Percentiles rank a stretch among this genome's conserved stretches.
phyloP scores from a whole-genome alignment of 768 basidiomycete species.

The Sistotremastrum niveocremeum region DNA sequence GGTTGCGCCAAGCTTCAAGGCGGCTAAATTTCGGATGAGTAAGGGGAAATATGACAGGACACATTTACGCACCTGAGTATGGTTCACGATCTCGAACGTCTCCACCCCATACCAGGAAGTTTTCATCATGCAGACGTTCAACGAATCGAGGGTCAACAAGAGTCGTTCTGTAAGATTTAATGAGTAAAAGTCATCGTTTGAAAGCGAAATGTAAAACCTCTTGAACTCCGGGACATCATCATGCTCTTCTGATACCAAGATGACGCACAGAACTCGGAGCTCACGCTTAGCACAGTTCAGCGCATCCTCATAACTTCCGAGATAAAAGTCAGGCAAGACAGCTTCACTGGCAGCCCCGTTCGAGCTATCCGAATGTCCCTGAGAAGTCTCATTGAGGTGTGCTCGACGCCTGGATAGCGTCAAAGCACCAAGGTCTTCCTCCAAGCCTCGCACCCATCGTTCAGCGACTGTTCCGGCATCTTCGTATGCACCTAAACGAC shows the following conservation, averaged over 20 bases:
- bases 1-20: conserved; percentile 71
- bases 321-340: conserved; percentile 66
- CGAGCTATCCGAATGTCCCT: conserved; percentile 29
- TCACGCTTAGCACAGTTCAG: conserved; percentile 60
- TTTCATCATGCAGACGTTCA: conserved; percentile 52
- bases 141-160: conserved; percentile 65
- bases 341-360: conserved; percentile 13
- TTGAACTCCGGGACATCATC: conserved; percentile 85
- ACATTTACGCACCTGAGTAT: conserved; percentile 45
- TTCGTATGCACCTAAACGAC: conserved; percentile 10
- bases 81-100: conserved; percentile 76
- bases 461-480: conserved; percentile 47
- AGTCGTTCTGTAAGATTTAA: conserved; percentile 36
- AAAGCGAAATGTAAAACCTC: conserved; percentile 29
- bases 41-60: background rate
- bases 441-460: conserved; percentile 65
- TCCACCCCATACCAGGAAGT: conserved; percentile 83
- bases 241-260: conserved; percentile 82
- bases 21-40: conserved; percentile 22
- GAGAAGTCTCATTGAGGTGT: conserved; percentile 28
- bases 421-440: conserved; percentile 71
- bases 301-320: conserved; percentile 72
- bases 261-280: conserved; percentile 58
- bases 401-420: conserved; percentile 20
- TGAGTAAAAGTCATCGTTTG: background rate